These are phyloP conservation scores for Phtheirospermum japonicum DNA, from an alignment of 257 asterid genomes.

Conservation along the genomic window DNA sequence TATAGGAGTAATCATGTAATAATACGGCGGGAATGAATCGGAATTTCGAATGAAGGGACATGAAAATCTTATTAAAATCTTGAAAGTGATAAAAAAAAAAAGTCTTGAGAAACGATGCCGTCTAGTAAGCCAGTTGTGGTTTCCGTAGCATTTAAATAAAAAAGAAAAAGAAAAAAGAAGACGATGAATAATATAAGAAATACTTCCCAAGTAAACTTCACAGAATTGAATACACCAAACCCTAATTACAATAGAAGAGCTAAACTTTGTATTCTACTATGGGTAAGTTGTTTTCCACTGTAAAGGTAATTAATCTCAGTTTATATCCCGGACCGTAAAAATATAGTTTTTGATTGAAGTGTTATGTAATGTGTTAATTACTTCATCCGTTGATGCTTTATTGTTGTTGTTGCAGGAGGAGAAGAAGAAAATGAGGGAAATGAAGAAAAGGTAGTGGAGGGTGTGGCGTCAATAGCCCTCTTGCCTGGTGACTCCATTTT, in stretches of 20 bases:
- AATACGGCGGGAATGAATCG: too few species aligned
- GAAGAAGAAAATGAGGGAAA: constrained; percentile 27
- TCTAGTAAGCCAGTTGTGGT: too few species aligned
- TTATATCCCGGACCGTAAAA: constrained; percentile 18
- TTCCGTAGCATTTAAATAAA: too few species aligned
- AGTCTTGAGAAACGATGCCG: too few species aligned
- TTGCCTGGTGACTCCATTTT: constrained; percentile 80
- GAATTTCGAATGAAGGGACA: too few species aligned
- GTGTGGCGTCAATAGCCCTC: constrained; percentile 90
- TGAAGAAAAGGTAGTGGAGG: constrained; percentile 56
- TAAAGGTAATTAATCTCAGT: neutral
- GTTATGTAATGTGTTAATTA: too few species aligned
- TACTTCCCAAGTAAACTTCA: too few species aligned
- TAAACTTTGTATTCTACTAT: constrained; percentile 11
- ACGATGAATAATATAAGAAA: too few species aligned
- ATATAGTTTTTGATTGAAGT: too few species aligned
- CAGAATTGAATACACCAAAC: neutral
- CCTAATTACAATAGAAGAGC: neutral
- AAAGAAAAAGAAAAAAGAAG: too few species aligned
- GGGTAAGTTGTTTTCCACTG: constrained; percentile 25
- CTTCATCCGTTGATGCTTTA: neutral
- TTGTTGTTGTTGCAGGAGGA: constrained; percentile 15
- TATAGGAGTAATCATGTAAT: neutral
- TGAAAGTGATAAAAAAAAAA: too few species aligned
- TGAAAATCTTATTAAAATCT: too few species aligned